Base-by-base conservation (phyloP, 495 filamentous ascomycete genomes). In the Aspergillus ostianus region DNA sequence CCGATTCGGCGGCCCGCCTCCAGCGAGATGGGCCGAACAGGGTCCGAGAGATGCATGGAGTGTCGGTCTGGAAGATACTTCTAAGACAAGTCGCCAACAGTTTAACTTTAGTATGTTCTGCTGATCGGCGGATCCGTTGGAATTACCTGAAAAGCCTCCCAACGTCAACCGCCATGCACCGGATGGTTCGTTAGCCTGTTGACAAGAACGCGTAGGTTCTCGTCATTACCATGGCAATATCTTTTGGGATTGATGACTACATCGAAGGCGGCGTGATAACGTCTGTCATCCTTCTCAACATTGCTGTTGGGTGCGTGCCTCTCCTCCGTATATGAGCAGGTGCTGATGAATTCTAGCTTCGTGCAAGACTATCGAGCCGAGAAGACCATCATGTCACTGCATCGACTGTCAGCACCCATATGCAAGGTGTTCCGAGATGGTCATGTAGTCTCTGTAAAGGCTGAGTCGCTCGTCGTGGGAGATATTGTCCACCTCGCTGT, bases 201-300 rank as follows among this genome's bases (percentile, higher is more conserved):
- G 60, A 62, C 60, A 13, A 27, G 27, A 0, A 46, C 13, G 54
- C 65, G 36, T 65, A 90, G 87, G 89, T 96, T 41, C 80, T 96
- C 21, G 82, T 94, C 32, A 81, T 95, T 52, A 91, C 90, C 60
- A 94, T 94, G 90, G 85, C 80, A 36, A 77, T 96, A 44, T 90
- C 88, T 64, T 95, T 91, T 66, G 89, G 84, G 53, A 88, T 95
- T 45, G 70, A 79, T 30, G 90, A 93, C 63, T 93, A 85, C 64
- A 86, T 96, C 56, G 91, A 96, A 75, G 92, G 89, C 20, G 88
- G 88, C 45, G 91, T 95, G 20, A 83, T 95, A 19, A 85, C 88
- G 6, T 88, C 84, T 27, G 91, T 96, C 69, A 92, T 96, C 54
- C 65, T 89, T 7, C 76, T 96, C 61, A 96, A 96, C 63, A 87